phyloP scores from a whole-genome alignment of 306 rosid species.

The Trichosanthes cucumerina region DNA sequence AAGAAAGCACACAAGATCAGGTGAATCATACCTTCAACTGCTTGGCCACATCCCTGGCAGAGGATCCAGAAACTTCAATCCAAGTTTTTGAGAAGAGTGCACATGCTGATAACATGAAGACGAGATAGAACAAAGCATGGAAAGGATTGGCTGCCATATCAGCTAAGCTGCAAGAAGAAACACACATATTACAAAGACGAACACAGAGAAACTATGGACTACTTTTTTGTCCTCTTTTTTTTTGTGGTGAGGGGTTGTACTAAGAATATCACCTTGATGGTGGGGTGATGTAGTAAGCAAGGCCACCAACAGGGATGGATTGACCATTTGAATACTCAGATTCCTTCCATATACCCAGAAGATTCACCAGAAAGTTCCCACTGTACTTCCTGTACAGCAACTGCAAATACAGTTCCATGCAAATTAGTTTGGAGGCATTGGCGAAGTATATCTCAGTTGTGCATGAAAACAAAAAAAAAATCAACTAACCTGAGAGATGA shows the following conservation, averaged over 20 bases:
- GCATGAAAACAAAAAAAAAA: background rate
- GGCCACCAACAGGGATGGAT: constrained; percentile 16
- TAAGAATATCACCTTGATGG: constrained; percentile 18
- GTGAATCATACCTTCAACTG: constrained; percentile 17
- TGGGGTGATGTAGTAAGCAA: constrained; percentile 19
- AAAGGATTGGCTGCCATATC: constrained; percentile 29
- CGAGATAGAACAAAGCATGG: constrained; percentile 24
- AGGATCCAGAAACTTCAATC: constrained; percentile 28
- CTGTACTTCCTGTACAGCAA: constrained; percentile 21
- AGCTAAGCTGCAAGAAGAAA: constrained; percentile 17
- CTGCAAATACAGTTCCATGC: constrained; percentile 5
- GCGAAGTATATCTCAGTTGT: background rate
- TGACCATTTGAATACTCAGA: constrained; percentile 24
- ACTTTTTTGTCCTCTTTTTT: background rate
- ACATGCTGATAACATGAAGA: constrained; percentile 26
- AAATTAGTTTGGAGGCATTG: background rate
- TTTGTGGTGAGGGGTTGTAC: background rate
- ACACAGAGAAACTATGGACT: background rate
- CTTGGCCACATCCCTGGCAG: constrained; percentile 25
- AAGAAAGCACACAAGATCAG: background rate
- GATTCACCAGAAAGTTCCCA: constrained; percentile 18
- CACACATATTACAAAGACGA: background rate
- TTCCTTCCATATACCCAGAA: constrained; percentile 18
- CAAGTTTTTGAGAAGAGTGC: constrained; percentile 28
- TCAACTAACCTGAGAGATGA: constrained; percentile 35